These are phyloP conservation scores for Coprinellus aureogranulatus DNA, from an alignment of 768 basidiomycete species.

Conservation along the genomic window DNA sequence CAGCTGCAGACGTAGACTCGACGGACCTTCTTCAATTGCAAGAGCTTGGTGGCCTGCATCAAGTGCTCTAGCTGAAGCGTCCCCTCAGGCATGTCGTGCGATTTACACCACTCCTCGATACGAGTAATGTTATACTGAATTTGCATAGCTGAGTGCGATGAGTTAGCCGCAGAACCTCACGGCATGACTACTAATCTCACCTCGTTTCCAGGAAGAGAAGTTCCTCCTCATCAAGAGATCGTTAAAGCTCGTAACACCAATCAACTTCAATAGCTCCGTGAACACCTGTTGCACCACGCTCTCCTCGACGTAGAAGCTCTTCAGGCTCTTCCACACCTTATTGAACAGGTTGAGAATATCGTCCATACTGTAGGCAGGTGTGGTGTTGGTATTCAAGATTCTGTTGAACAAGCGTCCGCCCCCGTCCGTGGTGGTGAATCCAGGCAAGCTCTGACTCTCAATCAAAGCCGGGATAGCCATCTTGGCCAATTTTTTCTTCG, in stretches of 20 bases:
- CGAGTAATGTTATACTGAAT: conserved; percentile 99
- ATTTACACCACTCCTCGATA: conserved; percentile 99
- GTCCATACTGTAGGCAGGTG: conserved; percentile 96
- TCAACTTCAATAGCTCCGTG: conserved; percentile 91
- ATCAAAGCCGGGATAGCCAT: conserved; percentile 99
- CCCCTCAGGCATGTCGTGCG: conserved; percentile 99
- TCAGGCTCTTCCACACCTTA: conserved; percentile 97
- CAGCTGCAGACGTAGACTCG: not conserved
- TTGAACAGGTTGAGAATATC: conserved; percentile 95
- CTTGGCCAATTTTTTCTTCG: conserved; percentile 92
- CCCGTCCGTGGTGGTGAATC: conserved; percentile 94
- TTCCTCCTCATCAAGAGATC: conserved; percentile 98
- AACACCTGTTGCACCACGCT: conserved; percentile 93
- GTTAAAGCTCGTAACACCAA: conserved; percentile 97
- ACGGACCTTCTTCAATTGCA: conserved; percentile 93
- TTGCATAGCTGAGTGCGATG: conserved; percentile 80
- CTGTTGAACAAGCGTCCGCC: conserved; percentile 93
- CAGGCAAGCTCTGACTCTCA: conserved; percentile 95
- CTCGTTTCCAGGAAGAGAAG: conserved; percentile 99
- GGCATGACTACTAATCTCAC: conserved; percentile 40
- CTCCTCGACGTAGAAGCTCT: conserved; percentile 98
- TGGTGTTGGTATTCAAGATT: conserved; percentile 77
- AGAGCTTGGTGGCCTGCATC: conserved; percentile 98
- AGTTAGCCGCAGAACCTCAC: not conserved
- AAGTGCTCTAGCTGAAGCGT: conserved; percentile 96